Conservation (phyloP, 2,329 filamentous ascomycete genomes). For the Mycogone perniciosa region DNA sequence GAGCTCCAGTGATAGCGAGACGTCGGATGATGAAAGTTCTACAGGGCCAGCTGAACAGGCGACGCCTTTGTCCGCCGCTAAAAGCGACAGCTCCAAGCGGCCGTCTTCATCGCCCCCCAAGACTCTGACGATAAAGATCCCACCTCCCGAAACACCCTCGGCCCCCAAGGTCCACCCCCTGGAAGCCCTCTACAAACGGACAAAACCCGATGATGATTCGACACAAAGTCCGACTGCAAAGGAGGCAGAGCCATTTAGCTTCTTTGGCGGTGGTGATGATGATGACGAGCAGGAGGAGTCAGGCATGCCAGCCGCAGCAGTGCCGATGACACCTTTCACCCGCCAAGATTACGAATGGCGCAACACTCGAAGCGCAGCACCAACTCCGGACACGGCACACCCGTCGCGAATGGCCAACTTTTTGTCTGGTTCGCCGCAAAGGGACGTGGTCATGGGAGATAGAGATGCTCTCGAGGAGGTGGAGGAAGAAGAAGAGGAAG, state of each 20-base stretch:
- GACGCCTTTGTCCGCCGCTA: slow-evolving; percentile 20
- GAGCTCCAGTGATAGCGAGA: slow-evolving; percentile 14
- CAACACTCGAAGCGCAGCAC: slow-evolving; percentile 77
- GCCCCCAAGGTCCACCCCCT: slow-evolving; percentile 67
- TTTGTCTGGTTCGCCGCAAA: slow-evolving; percentile 34
- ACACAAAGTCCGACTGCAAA: slow-evolving; percentile 28
- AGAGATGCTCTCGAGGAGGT: slow-evolving; percentile 34
- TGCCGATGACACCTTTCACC: slow-evolving; percentile 77
- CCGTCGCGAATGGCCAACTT: slow-evolving; percentile 58
- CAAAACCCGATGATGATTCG: slow-evolving; percentile 39
- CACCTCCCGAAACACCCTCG: slow-evolving; percentile 38
- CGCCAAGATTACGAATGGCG: slow-evolving; percentile 71
- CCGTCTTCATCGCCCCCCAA: slow-evolving; percentile 45
- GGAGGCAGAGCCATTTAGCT: slow-evolving; percentile 61
- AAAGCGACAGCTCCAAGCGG: slow-evolving; percentile 33
- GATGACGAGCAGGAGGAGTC: slow-evolving; percentile 38
- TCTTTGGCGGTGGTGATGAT: slow-evolving; percentile 57
- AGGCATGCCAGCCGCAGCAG: slow-evolving; percentile 27
- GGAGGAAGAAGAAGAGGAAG: slow-evolving; percentile 25
- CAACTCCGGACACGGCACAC: slow-evolving; percentile 88
- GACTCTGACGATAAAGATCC: slow-evolving; percentile 51
- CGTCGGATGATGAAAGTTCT: slow-evolving; percentile 9
- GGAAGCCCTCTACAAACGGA: slow-evolving; percentile 83
- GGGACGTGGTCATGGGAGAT: slow-evolving; percentile 33
- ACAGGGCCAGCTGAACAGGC: slow-evolving; percentile 13